Conservation (phyloP, 2,329 filamentous ascomycete genomes). For the Teratosphaeria zuluensis region DNA sequence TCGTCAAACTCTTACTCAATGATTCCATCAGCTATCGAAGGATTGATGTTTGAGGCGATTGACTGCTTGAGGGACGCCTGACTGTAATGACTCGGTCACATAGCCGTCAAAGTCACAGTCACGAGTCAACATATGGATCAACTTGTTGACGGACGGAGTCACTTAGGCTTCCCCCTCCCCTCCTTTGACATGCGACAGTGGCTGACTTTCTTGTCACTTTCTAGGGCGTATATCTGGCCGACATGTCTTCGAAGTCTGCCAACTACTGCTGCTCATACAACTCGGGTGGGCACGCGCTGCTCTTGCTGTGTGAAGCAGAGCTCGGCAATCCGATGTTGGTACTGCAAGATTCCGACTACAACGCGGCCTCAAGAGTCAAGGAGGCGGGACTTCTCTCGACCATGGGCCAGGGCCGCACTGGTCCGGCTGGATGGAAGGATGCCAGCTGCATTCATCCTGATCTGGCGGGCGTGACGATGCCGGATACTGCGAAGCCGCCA, state of each 20-base stretch:
- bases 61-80: too few species aligned
- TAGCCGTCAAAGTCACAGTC: too few species aligned
- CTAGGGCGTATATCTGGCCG: conserved; percentile 72
- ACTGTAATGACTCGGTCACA: too few species aligned
- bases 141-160: too few species aligned
- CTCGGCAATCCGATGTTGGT: conserved; percentile 66
- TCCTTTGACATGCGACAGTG: too few species aligned
- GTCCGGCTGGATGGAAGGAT: conserved; percentile 68
- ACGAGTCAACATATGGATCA: too few species aligned
- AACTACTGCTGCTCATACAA: conserved; percentile 56
- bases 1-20: too few species aligned
- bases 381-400: conserved; percentile 54
- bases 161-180: too few species aligned
- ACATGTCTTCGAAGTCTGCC: conserved; percentile 75
- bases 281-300: conserved; percentile 60
- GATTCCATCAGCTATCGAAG: background rate
- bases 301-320: conserved; percentile 78
- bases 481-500: conserved; percentile 11
- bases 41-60: too few species aligned
- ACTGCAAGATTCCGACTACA: conserved; percentile 48
- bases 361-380: conserved; percentile 55
- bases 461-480: conserved; percentile 58
- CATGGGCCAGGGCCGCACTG: conserved; percentile 56
- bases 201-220: background rate
- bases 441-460: conserved; percentile 54